These are phyloP conservation scores for Wickerhamiella lipophila DNA, from an alignment of 805 yeast genomes.

Conservation along the genomic window DNA sequence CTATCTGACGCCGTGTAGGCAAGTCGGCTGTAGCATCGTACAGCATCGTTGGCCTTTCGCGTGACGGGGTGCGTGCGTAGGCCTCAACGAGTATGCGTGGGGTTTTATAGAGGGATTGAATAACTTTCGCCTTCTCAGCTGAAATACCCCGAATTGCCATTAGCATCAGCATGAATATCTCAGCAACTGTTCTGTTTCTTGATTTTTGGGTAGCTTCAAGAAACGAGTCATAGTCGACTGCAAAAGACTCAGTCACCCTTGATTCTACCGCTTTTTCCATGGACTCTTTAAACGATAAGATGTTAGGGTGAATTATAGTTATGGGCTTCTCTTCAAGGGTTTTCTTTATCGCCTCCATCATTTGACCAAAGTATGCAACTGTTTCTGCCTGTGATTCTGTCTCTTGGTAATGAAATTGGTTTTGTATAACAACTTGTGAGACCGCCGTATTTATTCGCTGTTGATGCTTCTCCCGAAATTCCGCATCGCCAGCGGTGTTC, in stretches of 20 bases:
- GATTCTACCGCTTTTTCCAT: slow-evolving; percentile 21
- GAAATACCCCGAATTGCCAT: slow-evolving; percentile 74
- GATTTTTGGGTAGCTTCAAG: slow-evolving; percentile 59
- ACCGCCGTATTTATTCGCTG: slow-evolving; percentile 68
- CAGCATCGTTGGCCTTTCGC: slow-evolving; percentile 15
- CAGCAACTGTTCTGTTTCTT: slow-evolving; percentile 56
- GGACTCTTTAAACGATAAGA: slow-evolving; percentile 41
- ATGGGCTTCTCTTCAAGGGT: slow-evolving; percentile 30
- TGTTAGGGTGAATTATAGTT: slow-evolving; percentile 36
- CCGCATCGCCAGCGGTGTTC: slow-evolving; percentile 31
- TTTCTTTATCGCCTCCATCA: slow-evolving; percentile 36
- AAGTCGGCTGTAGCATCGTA: not conserved
- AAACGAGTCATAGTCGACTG: slow-evolving; percentile 38
- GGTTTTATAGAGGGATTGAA: slow-evolving; percentile 61
- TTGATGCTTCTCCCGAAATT: slow-evolving; percentile 21
- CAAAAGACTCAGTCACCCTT: slow-evolving; percentile 23
- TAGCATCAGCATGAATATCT: slow-evolving; percentile 60
- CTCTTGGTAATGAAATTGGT: slow-evolving; percentile 53
- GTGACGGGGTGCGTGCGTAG: slow-evolving; percentile 26
- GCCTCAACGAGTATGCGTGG: slow-evolving; percentile 47
- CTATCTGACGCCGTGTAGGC: slow-evolving; percentile 1
- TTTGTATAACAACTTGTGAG: slow-evolving; percentile 51
- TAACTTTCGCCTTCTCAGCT: slow-evolving; percentile 67
- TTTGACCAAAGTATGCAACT: slow-evolving; percentile 40
- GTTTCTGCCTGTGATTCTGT: slow-evolving; percentile 69